These are phyloP conservation scores for Rosa multiflora DNA, from an alignment of 306 rosid genomes.

Conservation along the genomic window DNA sequence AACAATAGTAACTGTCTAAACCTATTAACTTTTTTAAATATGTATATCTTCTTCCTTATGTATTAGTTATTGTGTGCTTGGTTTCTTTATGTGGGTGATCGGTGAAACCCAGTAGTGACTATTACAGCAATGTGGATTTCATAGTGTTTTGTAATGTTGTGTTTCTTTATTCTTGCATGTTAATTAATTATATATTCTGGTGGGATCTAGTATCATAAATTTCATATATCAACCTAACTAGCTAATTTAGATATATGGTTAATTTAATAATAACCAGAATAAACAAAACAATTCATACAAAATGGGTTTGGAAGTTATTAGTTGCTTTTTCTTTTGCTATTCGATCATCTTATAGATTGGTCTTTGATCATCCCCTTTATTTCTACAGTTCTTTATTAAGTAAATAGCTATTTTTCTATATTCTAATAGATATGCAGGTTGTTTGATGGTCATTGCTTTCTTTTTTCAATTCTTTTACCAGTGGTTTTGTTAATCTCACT, in stretches of 20 bases:
- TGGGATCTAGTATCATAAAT: background rate
- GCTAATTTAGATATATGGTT: background rate
- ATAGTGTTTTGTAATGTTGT: too few species aligned
- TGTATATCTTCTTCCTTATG: too few species aligned
- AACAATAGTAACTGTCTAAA: too few species aligned
- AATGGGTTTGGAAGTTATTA: background rate
- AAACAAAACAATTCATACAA: background rate
- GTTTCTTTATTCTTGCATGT: background rate
- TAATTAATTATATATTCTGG: background rate
- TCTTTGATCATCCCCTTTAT: slow-evolving; percentile 2
- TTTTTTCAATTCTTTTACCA: too few species aligned
- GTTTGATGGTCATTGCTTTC: too few species aligned
- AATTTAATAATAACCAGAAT: background rate
- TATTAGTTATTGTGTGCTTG: too few species aligned
- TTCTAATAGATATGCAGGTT: background rate
- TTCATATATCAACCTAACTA: background rate
- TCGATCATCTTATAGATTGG: background rate
- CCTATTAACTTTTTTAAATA: too few species aligned
- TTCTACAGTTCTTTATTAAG: background rate
- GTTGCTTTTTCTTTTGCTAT: background rate
- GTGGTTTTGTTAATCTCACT: too few species aligned
- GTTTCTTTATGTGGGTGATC: too few species aligned
- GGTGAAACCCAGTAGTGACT: too few species aligned
- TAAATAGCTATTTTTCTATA: background rate
- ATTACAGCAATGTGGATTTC: too few species aligned